Evolutionary conservation across 1,139 yeast genomes (phyloP), one percentile per base, ranked within the genome.

Genomic region (Lodderomyces oxycetoniae): DNA sequence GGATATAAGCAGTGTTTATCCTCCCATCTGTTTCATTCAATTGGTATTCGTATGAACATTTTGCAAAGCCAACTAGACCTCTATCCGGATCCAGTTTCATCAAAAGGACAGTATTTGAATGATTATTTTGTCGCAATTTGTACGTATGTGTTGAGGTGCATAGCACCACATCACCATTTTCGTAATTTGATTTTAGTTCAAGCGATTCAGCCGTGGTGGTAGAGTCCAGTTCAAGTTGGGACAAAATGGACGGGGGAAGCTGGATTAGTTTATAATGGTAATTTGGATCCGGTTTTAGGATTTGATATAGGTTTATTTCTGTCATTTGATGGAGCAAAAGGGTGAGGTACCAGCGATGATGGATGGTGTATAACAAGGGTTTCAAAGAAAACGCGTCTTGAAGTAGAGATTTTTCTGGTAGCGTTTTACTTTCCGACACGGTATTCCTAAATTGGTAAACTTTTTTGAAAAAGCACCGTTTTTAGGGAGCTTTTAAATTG

Each of bases 21-120:
- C 9, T 28, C 24, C 60, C 41, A 3, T 24, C 27, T 27, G 63
- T 45, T 27, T 45, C 46, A 30, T 68, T 51, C 34, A 72, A 55
- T 57, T 82, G 79, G 50, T 75, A 66, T 38, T 77, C 81, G 40
- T 66, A 75, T 4, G 65, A 50, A 25, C 68, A 59, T 40, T 52
- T 59, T 2, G 71, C 52, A 40, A 61, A 65, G 2, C 76, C 78
- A 20, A 20, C 23, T n/a, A 20, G 8, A n/a, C 10, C 23, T 69
- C 48, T 10, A 66, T 49, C 17, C n/a, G n/a, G n/a, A n/a, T n/a
- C n/a, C n/a, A n/a, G n/a, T n/a, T n/a, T n/a, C 53, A 77, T 57
- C 22, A 88, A 46, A 46, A 87, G 55, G 9, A 84, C 79, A 1
- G 93, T 74, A 53, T 89, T 88, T 7, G 96, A 84, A 55, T 89